Base-by-base conservation (phyloP, 2,329 filamentous ascomycete species). In the Atkinsonella hypoxylon region DNA sequence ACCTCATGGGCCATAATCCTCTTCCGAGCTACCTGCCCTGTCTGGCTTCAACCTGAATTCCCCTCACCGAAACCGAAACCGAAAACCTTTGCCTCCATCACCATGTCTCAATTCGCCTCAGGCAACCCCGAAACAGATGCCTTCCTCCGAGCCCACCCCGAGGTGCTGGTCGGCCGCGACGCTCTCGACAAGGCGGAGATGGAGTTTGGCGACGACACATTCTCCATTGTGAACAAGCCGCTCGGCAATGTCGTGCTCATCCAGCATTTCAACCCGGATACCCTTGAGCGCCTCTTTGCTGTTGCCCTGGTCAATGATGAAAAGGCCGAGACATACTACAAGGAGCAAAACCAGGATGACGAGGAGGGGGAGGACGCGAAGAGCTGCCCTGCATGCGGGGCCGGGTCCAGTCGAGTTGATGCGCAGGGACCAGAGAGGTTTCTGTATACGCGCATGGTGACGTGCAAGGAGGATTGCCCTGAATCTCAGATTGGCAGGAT, bases 261-360 rank as follows among this genome's bases (percentile, higher is more conserved):
- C n/a, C 54, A 55, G 40, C 41, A 42, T 12, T 55, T 52, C 45
- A 47, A 55, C 44, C 42, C 54, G 13, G 54, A 55, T 45, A 55
- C 54, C 2, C 48, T 52, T 22, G 36, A 54, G 46, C 53, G 53
- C 49, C 3, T 53, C n/a, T 51, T 50, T n/a, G 54, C 49, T 9
- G 53, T 48, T 11, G 53, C 51, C 2, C 44, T 56, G 15, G 48
- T 54, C 39, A 39, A 52, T 22, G 53, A 54, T 45, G 12, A 51
- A 22, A 46, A 45, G 38, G 44, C 53, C 3, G 46, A 51, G 42
- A 47, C 41, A 9, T 46, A 51, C n/a, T 56, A 54, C 42, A 20
- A 45, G 36, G 39, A 49, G 36, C 9, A 42, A 7, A 54, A 51
- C 12, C 18, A 47, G 22, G 54, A 52, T 44, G 54, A 30, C n/a